Base-by-base conservation (phyloP, 805 yeast genomes). In the Zygosaccharomyces pseudorouxii region DNA sequence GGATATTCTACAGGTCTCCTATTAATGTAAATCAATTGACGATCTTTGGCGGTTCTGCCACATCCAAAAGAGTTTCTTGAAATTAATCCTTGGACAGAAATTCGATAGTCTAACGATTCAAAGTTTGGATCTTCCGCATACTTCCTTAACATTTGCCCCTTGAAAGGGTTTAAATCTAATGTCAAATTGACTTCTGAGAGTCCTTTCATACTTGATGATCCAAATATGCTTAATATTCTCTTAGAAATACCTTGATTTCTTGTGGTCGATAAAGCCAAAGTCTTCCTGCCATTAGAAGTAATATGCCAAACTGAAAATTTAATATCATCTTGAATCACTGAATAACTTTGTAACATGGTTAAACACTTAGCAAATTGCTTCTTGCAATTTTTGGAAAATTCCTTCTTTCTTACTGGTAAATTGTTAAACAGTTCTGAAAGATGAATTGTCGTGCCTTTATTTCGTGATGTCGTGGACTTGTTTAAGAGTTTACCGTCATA, bases 381-480 rank as follows among this genome's bases (percentile, higher is more conserved):
- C 59, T 80, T 86, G 33, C 70, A 59, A 55, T 85, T 83, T 59
- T 81, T 86, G 16, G 71, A 74, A 43, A 90, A 76, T 54, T 86
- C 89, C 58, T 81, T 84, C 42, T 80, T 73, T 50, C 99, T 72
- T 6, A 95, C 99, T 0, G 98, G 98, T 46, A 90, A 66, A 44
- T 70, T 75, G 8, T 74, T 64, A 60, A 93, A 93, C 9, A 93
- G 56, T 36, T 80, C 73, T 1, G 77, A 57, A 4, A 93, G 71
- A 0, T 57, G 58, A 0, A 89, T 77, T 0, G 79, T 68, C 0
- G 97, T 90, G 1, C 99, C 99, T 44, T 70, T 74, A 16, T 74
- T 72, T 3, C 89, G 80, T 1, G 77, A 69, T 1, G 84, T 72
- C 0, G 74, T 62, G 0, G 63, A 57, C 14, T 71, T 65, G 12